Evolutionary conservation across 179 eudicot species (phyloP).

Genomic region (Camellia oleifera): DNA sequence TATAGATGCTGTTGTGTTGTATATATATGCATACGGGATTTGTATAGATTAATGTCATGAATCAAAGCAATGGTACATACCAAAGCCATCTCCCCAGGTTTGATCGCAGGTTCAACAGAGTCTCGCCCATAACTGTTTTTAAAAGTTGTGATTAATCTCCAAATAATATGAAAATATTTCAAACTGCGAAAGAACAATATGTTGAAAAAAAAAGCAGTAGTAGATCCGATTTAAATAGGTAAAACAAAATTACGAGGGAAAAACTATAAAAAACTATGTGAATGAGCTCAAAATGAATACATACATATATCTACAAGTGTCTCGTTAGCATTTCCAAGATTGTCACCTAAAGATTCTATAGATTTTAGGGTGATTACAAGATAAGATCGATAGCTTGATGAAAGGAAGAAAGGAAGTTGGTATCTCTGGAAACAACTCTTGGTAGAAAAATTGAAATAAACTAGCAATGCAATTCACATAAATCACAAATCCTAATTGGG

Average conservation of each 20-base stretch:
- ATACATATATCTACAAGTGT: not conserved
- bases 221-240: not conserved
- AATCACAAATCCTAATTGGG: not conserved
- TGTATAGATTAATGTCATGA: not conserved
- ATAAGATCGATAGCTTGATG: not conserved
- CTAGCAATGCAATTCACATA: not conserved
- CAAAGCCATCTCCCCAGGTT: constrained; percentile 91
- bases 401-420: not conserved
- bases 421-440: not conserved
- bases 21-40: not conserved
- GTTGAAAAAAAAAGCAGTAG: not conserved
- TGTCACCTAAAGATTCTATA: not conserved
- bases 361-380: not conserved
- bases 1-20: not conserved
- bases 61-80: constrained; percentile 34
- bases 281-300: not conserved
- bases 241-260: not conserved
- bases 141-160: constrained; percentile 11
- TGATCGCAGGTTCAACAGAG: constrained; percentile 79
- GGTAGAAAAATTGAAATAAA: not conserved
- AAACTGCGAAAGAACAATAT: not conserved
- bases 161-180: not conserved
- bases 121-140: constrained; percentile 83
- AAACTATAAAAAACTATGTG: not conserved
- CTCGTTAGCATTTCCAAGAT: not conserved